These are phyloP conservation scores for Blastobotrys niveus DNA, from an alignment of 1,139 yeast species.

Conservation along the genomic window DNA sequence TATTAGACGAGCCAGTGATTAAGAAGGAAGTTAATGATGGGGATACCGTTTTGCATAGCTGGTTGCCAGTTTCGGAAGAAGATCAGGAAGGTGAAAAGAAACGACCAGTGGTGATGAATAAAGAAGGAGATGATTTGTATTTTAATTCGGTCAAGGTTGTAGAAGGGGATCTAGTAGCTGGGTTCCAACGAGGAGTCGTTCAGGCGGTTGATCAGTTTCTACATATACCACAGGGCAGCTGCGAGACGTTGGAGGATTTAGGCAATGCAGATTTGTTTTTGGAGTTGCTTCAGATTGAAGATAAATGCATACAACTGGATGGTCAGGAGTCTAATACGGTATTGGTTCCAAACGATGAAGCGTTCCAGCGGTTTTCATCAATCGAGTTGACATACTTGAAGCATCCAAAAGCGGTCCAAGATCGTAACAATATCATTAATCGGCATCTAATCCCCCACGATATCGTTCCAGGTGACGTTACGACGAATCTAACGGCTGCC, in stretches of 20 bases:
- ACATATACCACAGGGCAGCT: conserved; percentile 40
- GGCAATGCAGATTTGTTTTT: conserved; percentile 22
- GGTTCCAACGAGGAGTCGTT: conserved; percentile 63
- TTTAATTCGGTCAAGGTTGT: conserved; percentile 36
- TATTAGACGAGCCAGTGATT: conserved; percentile 28
- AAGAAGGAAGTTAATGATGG: conserved; percentile 15
- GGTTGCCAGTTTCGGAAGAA: background rate
- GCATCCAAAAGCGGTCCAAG: conserved; percentile 31
- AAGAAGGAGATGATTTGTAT: conserved; percentile 1
- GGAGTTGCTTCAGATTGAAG: conserved; percentile 24
- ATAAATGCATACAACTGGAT: conserved; percentile 19
- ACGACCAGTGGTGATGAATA: conserved; percentile 7
- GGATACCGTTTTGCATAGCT: conserved; percentile 6
- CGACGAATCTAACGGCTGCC: background rate
- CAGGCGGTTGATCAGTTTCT: conserved; percentile 62
- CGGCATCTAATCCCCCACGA: conserved; percentile 31
- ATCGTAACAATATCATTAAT: conserved; percentile 34
- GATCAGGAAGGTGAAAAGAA: background rate
- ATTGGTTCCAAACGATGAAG: conserved; percentile 43
- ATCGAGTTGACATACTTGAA: conserved; percentile 47
- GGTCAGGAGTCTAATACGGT: conserved; percentile 29
- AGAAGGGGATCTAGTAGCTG: conserved; percentile 60
- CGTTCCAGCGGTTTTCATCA: conserved; percentile 36
- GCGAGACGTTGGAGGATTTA: conserved; percentile 37
- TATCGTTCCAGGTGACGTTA: background rate